phyloP scores from a whole-genome alignment of 2,329 filamentous ascomycete genomes.

The Chrysoporthe cubensis region DNA sequence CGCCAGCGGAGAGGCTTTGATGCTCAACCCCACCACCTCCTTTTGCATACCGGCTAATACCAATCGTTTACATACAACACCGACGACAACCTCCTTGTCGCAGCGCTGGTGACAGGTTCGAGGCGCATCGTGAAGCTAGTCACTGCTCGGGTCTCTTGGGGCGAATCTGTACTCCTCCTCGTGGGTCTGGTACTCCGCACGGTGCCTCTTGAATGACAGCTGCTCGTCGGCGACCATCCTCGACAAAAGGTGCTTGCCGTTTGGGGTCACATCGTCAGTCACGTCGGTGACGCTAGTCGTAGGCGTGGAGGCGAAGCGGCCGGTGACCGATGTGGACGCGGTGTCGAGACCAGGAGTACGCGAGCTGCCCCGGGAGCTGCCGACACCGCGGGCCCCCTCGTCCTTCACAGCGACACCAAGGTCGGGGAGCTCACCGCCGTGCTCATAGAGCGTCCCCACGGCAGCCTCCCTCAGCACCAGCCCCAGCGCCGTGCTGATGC shows the following conservation, averaged over 20 bases:
- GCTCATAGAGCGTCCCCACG: slow-evolving; percentile 43
- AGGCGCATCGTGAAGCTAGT: too few relatives aligned
- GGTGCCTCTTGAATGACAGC: neutral
- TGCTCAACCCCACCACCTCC: too few relatives aligned
- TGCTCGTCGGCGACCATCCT: slow-evolving; percentile 4
- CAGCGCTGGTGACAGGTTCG: too few relatives aligned
- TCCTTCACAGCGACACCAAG: neutral
- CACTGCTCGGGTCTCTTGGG: too few relatives aligned
- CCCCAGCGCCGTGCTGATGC: slow-evolving; percentile 69
- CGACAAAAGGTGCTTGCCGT: slow-evolving; percentile 5
- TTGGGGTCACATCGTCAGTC: neutral
- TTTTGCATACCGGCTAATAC: too few relatives aligned
- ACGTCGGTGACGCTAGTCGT: neutral
- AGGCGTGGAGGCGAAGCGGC: neutral
- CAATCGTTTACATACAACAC: too few relatives aligned
- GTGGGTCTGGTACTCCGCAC: neutral
- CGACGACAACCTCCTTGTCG: too few relatives aligned
- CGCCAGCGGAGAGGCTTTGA: too few relatives aligned
- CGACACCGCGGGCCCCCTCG: neutral
- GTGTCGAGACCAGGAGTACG: neutral
- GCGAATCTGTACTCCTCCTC: neutral
- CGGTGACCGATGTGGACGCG: neutral
- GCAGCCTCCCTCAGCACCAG: slow-evolving; percentile 65
- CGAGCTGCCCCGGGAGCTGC: neutral
- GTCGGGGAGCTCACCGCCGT: slow-evolving; percentile 11